These are phyloP conservation scores for Penicillium sclerotiorum DNA, from an alignment of 2,329 filamentous ascomycete genomes.

Conservation along the genomic window DNA sequence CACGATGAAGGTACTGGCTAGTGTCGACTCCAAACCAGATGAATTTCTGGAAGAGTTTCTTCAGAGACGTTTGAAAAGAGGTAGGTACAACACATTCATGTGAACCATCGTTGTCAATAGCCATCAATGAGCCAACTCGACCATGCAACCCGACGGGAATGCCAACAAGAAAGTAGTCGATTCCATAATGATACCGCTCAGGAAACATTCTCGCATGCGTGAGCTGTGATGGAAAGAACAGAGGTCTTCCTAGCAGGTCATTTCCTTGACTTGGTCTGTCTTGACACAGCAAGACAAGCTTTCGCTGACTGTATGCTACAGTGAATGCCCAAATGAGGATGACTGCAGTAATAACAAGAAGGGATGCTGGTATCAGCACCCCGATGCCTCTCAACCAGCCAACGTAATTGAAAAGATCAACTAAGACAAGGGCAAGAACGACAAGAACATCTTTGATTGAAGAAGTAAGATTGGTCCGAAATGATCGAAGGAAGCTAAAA, in stretches of 20 bases:
- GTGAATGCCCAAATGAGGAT: background rate
- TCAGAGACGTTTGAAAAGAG: background rate
- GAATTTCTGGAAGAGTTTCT: background rate
- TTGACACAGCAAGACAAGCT: background rate
- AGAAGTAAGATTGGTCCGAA: too few relatives aligned
- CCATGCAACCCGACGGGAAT: conserved; percentile 19
- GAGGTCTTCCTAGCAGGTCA: conserved; percentile 6
- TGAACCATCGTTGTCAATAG: conserved; percentile 10
- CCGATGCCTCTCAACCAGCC: background rate
- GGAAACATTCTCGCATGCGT: conserved; percentile 17
- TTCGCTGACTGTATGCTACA: background rate
- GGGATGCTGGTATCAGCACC: background rate
- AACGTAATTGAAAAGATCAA: background rate
- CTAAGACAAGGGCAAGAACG: too few relatives aligned
- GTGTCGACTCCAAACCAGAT: conserved; percentile 12
- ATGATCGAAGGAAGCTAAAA: too few relatives aligned
- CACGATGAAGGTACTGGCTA: conserved; percentile 4
- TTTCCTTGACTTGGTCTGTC: background rate
- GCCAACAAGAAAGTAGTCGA: conserved; percentile 19
- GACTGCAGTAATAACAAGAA: background rate
- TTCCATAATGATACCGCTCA: conserved; percentile 15
- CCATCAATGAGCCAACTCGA: conserved; percentile 13
- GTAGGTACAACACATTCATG: background rate
- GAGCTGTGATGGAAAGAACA: conserved; percentile 11
- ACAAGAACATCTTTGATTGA: too few relatives aligned